Base-by-base conservation (phyloP, 2,329 filamentous ascomycete species). In the Cercospora sp. region DNA sequence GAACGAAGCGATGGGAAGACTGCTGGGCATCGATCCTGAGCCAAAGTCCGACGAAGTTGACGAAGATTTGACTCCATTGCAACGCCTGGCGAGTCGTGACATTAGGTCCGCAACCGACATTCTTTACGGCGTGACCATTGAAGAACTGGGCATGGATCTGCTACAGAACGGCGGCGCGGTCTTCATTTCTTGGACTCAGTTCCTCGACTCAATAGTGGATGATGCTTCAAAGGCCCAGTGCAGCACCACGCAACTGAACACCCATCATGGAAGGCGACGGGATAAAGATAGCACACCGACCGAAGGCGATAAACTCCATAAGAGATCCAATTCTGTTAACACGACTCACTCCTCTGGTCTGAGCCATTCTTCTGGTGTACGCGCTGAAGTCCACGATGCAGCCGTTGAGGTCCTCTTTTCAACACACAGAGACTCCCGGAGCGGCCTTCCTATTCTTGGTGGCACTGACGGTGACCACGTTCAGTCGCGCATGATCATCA, bases 401-500 rank as follows among this genome's bases (percentile, higher is more conserved):
- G 85, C 87, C 8, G 85, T 91, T 5, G 89, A 93, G 68, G 89
- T 93, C 0, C 81, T 91, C 30, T 84, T 93, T 57, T 84, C 87
- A 13, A 83, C 85, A 10, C 81, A 83, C 36, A 75, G 82, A 18
- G 78, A 80, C 61, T 64, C 75, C 0, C 61, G 60, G 39, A 77
- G 77, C 0, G 81, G 81, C 64, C 76, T 83, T 6, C 76, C 79
- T 72, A 23, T 79, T 77, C 60, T 82, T 2, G 66, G 69, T 13
- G 72, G 74, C 30, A 69, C 69, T 3, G 69, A 74, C 4, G 63
- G 63, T 12, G 55, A 72, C 1, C 80, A 83, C 33, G 78, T 87
- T 0, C 87, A 87, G 70, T 89, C 91, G 23, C 90, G 89, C 71
- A 91, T 93, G 89, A 91, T 93, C 58, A 87, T 93, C 23, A 91